phyloP scores from a whole-genome alignment of 2,329 filamentous ascomycete species.

The Gremmenia infestans region DNA sequence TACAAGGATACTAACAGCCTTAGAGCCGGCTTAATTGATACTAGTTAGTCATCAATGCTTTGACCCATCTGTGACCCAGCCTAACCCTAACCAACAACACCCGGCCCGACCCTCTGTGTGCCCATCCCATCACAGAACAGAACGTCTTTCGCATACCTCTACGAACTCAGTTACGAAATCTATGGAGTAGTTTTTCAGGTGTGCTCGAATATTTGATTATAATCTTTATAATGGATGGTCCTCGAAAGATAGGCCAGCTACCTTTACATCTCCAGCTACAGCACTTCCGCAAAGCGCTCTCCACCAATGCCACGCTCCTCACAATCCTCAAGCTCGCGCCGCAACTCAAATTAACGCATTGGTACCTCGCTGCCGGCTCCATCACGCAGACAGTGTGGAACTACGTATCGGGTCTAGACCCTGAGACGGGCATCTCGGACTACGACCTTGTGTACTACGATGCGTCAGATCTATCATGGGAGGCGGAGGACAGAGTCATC shows the following conservation, averaged over 20 bases:
- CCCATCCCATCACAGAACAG: too few species aligned
- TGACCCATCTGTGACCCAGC: too few species aligned
- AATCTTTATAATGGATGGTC: neutral
- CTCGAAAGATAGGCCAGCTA: neutral
- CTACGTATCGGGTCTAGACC: neutral
- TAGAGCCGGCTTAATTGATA: too few species aligned
- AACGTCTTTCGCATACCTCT: too few species aligned
- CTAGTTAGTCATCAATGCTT: too few species aligned
- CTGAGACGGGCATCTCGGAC: neutral
- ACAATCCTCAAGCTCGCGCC: neutral
- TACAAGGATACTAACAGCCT: too few species aligned
- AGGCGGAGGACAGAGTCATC: neutral
- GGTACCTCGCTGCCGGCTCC: neutral
- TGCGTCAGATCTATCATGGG: neutral
- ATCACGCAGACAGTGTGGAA: neutral
- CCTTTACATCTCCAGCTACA: neutral
- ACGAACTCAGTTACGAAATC: too few species aligned
- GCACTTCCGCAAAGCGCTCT: neutral
- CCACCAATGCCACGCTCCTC: neutral
- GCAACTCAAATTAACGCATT: neutral
- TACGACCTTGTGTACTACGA: neutral
- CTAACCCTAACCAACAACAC: too few species aligned
- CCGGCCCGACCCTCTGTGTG: too few species aligned
- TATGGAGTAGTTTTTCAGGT: too few species aligned
- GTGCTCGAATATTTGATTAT: neutral